Evolutionary conservation across 2,329 filamentous ascomycete species (phyloP), one percentile per base, ranked within the genome.

Genomic region (Neofusicoccum cordaticola): DNA sequence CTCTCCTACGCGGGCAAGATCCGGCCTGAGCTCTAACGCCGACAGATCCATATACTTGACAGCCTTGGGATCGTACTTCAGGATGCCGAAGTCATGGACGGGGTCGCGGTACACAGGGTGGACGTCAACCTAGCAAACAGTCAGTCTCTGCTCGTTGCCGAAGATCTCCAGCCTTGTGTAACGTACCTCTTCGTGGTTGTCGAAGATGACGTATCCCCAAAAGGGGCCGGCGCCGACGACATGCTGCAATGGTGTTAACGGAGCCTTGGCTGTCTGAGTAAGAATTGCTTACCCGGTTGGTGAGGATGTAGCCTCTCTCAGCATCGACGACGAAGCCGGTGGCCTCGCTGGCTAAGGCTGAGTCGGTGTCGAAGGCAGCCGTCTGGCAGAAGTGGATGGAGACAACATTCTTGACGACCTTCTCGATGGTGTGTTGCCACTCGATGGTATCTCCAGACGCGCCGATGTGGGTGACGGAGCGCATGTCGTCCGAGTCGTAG

Each of bases 311-410:
- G 76, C 95, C 95, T 76, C 87, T 88, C 79, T 97, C 90, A 4
- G 95, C 92, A 80, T 99, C 95, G 27, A 99, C 95, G 15, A 99
- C 93, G 75, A 99, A 99, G 7, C 95, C 95, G 0, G 95, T 99
- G 3, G 95, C 95, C 81, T 99, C 95, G 72, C 93, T 97, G 17
- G 92, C 92, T 77, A 96, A 85, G 6, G 95, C 95, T 34, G 92
- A 83, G 71, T 99, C 95, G n/a, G 95, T 98, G 77, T 99, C 95
- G 77, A 99, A 99, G 27, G 94, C 93, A 77, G 92, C 96, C 0
- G 95, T 97, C 83, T 97, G 93, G 77, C 94, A 98, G 81, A 99
- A 99, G 70, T 96, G 91, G 72, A 99, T 98, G n/a, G 94, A 97
- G 57, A 99, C 95, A 17, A 98, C 95, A 71, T 93, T 97, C 75